phyloP scores from a whole-genome alignment of 192 early-diverging fungal species.

The Gryganskiella cystojenkinii region DNA sequence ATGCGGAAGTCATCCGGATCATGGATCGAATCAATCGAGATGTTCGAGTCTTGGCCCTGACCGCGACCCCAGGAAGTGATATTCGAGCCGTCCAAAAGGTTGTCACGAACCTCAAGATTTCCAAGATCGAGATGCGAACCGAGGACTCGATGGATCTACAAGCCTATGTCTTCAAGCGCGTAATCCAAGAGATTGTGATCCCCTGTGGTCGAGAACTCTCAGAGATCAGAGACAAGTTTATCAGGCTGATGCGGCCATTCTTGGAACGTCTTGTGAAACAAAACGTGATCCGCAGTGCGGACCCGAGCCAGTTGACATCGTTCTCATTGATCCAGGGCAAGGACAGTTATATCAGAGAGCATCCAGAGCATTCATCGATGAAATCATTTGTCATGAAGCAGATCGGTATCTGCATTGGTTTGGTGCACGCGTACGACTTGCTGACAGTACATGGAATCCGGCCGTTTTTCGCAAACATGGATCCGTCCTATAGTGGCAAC shows the following conservation, averaged over 20 bases:
- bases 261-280: conserved; percentile 41
- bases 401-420: conserved; percentile 29
- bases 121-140: conserved; percentile 84
- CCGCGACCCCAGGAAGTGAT: conserved; percentile 87
- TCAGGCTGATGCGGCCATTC: conserved; percentile 34
- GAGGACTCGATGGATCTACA: conserved; percentile 89
- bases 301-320: conserved; percentile 50
- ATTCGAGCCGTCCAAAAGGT: conserved; percentile 78
- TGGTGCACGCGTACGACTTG: conserved; percentile 56
- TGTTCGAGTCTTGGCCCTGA: conserved; percentile 87
- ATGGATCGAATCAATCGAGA: conserved; percentile 58
- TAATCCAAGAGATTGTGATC: conserved; percentile 73
- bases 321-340: conserved; percentile 57
- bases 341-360: conserved; percentile 3
- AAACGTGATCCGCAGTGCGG: conserved; percentile 25
- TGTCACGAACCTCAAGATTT: conserved; percentile 79
- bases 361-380: conserved; percentile 16
- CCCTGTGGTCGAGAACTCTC: conserved; percentile 61
- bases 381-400: conserved; percentile 22
- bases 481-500: conserved; percentile 19
- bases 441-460: conserved; percentile 59
- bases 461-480: conserved; percentile 57
- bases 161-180: conserved; percentile 75
- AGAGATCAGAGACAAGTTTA: conserved; percentile 32
- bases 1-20: conserved; percentile 74